Percentiles rank a stretch among this genome's conserved stretches.
Evolutionary conservation across 176 grass and related monocot species (phyloP).

Genomic region (Otatea glauca): DNA sequence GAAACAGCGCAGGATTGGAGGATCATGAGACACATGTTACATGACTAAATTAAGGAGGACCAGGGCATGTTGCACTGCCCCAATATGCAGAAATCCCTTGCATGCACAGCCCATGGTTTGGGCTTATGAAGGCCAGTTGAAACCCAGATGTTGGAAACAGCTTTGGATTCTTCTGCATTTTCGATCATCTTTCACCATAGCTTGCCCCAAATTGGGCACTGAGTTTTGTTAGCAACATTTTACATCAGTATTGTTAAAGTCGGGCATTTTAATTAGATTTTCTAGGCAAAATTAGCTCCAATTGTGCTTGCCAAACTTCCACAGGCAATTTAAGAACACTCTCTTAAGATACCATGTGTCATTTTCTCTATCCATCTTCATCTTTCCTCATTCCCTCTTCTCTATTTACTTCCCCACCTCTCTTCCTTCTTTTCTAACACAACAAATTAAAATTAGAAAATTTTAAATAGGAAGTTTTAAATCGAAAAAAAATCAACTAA

Average conservation of each 20-base stretch:
- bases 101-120: not conserved
- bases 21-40: not conserved
- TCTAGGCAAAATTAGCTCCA: not conserved
- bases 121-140: not conserved
- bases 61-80: not conserved
- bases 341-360: too few relatives aligned
- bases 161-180: not conserved
- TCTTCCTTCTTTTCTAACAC: too few relatives aligned
- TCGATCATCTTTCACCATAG: not conserved
- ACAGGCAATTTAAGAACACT: not conserved
- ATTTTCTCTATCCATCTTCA: too few relatives aligned
- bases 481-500: too few relatives aligned
- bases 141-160: not conserved
- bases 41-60: not conserved
- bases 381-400: too few relatives aligned
- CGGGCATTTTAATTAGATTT: too few relatives aligned
- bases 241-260: not conserved
- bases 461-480: too few relatives aligned
- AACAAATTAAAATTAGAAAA: too few relatives aligned
- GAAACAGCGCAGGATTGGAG: conserved; percentile 13
- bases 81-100: not conserved
- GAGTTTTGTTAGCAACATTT: not conserved
- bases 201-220: not conserved
- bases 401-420: too few relatives aligned
- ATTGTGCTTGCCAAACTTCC: too few relatives aligned